Evolutionary conservation across 495 filamentous ascomycete genomes (phyloP).

Genomic region (Aspergillus taichungensis): DNA sequence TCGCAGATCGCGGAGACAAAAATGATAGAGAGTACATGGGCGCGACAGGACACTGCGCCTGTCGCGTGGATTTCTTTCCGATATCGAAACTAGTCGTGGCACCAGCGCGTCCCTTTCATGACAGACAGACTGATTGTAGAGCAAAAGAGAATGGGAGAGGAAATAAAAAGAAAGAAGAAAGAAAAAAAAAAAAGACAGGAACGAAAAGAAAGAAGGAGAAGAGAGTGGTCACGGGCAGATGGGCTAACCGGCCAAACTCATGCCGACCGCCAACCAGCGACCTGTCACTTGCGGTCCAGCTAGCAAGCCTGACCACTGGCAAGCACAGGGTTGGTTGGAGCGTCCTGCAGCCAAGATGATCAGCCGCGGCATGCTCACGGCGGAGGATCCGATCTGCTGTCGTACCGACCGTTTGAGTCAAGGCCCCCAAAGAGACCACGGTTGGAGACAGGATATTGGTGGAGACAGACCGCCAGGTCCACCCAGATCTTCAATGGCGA

Average conservation of each 20-base stretch:
- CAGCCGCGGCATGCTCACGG: too few species aligned
- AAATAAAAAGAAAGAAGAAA: background rate
- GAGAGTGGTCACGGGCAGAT: background rate
- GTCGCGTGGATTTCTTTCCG: too few species aligned
- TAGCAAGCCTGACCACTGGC: too few species aligned
- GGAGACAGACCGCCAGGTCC: background rate
- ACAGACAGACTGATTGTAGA: too few species aligned
- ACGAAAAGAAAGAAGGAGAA: background rate
- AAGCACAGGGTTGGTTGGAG: too few species aligned
- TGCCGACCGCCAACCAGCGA: background rate
- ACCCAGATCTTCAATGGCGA: constrained; percentile 17
- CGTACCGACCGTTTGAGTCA: constrained; percentile 1
- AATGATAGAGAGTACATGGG: too few species aligned
- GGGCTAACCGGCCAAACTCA: background rate
- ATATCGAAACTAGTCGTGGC: background rate
- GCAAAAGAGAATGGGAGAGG: background rate
- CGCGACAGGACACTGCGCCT: too few species aligned
- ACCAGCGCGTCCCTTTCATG: background rate
- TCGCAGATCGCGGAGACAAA: too few species aligned
- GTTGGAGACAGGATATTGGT: constrained; percentile 6
- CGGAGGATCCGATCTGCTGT: background rate
- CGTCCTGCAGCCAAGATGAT: too few species aligned
- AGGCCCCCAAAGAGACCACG: constrained; percentile 4
- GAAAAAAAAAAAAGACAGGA: background rate
- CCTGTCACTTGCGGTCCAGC: background rate